phyloP scores from a whole-genome alignment of 257 asterid species.

The Gynochthodes officinalis region DNA sequence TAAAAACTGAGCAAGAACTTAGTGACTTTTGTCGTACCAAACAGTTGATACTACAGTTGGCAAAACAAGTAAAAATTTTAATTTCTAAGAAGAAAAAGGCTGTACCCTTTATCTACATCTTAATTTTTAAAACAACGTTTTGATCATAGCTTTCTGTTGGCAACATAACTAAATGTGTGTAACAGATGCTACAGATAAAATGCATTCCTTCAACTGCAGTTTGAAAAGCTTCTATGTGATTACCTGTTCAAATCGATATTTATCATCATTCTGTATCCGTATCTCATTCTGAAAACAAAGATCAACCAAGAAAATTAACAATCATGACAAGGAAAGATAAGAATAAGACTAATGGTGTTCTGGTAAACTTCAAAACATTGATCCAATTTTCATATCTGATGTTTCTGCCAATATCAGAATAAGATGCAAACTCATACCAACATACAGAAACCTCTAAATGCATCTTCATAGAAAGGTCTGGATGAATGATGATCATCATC shows the following conservation, averaged over 20 bases:
- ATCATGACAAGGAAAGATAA: slow-evolving; percentile 11
- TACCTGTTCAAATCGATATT: slow-evolving; percentile 94
- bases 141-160: background rate
- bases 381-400: background rate
- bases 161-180: too few species aligned
- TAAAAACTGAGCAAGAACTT: background rate
- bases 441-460: background rate
- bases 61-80: background rate
- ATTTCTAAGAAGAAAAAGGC: background rate
- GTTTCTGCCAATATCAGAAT: background rate
- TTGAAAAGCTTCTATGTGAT: slow-evolving; percentile 7
- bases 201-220: slow-evolving; percentile 6
- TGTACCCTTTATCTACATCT: background rate
- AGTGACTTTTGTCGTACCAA: background rate
- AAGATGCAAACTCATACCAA: background rate
- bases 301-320: slow-evolving; percentile 1
- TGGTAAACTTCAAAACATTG: background rate
- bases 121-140: background rate
- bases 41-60: too few species aligned
- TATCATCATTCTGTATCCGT: slow-evolving; percentile 74
- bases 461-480: background rate
- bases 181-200: background rate
- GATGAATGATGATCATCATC: background rate
- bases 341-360: background rate
- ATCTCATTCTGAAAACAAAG: slow-evolving; percentile 79